Percentiles rank a stretch among this genome's conserved stretches.
phyloP scores from a whole-genome alignment of 1,284 basidiomycete genomes.

The Amylostereum chailletii region DNA sequence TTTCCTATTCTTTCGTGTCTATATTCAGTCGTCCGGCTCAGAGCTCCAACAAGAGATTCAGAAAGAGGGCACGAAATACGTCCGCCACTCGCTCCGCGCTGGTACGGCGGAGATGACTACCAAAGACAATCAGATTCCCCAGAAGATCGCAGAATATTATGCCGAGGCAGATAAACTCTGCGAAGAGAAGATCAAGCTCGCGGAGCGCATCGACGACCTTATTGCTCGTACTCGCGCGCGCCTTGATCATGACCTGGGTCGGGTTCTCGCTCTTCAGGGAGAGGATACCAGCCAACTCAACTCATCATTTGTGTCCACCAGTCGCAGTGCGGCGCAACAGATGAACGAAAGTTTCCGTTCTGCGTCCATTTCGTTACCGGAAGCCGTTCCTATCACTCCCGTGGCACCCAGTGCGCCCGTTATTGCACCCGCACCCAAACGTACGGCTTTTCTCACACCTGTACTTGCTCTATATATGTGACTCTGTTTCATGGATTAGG shows the following conservation, averaged over 20 bases:
- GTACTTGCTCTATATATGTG: not conserved
- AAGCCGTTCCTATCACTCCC: conserved; percentile 8
- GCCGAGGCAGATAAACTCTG: conserved; percentile 43
- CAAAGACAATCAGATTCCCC: conserved; percentile 32
- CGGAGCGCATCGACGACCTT: conserved; percentile 44
- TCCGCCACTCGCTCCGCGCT: conserved; percentile 38
- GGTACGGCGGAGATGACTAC: conserved; percentile 21
- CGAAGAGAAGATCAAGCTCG: conserved; percentile 45
- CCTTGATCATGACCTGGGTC: conserved; percentile 46
- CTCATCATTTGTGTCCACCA: conserved; percentile 17
- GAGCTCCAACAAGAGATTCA: conserved; percentile 48
- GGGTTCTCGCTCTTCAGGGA: conserved; percentile 47
- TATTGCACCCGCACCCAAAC: conserved; percentile 19
- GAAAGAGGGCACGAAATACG: conserved; percentile 42
- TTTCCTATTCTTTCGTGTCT: not conserved
- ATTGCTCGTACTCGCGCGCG: conserved; percentile 43
- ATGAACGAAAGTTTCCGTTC: conserved; percentile 41
- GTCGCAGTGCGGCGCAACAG: conserved; percentile 33
- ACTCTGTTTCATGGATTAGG: conserved; percentile 9
- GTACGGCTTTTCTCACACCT: conserved; percentile 14
- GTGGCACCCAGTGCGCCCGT: conserved; percentile 8
- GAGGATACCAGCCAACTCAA: conserved; percentile 27
- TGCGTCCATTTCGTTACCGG: conserved; percentile 24
- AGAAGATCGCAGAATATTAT: conserved; percentile 41
- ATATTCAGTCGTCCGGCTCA: conserved; percentile 14